Evolutionary conservation across 2,329 filamentous ascomycete genomes (phyloP).

Genomic region (Gyromitra esculenta): DNA sequence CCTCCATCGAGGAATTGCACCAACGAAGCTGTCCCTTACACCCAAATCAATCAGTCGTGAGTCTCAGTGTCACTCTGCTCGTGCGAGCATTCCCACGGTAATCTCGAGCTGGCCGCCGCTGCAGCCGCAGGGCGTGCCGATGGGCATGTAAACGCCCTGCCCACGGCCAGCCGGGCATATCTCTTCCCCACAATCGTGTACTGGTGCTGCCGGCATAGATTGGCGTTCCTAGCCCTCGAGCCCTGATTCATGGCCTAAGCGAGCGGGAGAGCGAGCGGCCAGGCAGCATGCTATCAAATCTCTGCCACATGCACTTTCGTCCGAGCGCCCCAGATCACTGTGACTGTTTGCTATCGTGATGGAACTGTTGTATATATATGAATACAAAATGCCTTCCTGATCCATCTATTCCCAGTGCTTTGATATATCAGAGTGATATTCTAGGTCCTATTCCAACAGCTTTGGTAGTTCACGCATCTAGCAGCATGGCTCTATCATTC

Average conservation of each 20-base stretch:
- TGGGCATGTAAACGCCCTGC: slow-evolving; percentile 11
- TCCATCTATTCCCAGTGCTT: not conserved
- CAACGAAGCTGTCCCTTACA: not conserved
- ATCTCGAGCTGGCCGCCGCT: slow-evolving; percentile 5
- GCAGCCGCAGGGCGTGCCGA: slow-evolving; percentile 13
- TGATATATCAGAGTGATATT: slow-evolving; percentile 2
- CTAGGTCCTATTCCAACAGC: not conserved
- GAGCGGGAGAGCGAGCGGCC: not conserved
- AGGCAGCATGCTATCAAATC: not conserved
- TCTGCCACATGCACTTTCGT: slow-evolving; percentile 9
- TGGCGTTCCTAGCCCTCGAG: not conserved
- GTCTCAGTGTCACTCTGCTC: not conserved
- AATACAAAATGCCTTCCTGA: slow-evolving; percentile 1
- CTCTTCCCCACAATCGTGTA: not conserved
- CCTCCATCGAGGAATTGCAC: not conserved
- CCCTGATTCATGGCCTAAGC: slow-evolving; percentile 10
- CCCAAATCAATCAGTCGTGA: not conserved
- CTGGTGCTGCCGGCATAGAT: not conserved
- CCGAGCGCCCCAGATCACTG: not conserved
- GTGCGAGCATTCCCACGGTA: not conserved
- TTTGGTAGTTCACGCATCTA: not conserved
- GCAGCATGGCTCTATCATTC: slow-evolving; percentile 20
- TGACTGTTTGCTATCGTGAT: slow-evolving; percentile 5
- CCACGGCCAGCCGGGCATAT: slow-evolving; percentile 14
- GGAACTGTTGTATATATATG: slow-evolving; percentile 23